These are phyloP conservation scores for Exophiala viscosa DNA, from an alignment of 2,329 filamentous ascomycete genomes.

Conservation along the genomic window DNA sequence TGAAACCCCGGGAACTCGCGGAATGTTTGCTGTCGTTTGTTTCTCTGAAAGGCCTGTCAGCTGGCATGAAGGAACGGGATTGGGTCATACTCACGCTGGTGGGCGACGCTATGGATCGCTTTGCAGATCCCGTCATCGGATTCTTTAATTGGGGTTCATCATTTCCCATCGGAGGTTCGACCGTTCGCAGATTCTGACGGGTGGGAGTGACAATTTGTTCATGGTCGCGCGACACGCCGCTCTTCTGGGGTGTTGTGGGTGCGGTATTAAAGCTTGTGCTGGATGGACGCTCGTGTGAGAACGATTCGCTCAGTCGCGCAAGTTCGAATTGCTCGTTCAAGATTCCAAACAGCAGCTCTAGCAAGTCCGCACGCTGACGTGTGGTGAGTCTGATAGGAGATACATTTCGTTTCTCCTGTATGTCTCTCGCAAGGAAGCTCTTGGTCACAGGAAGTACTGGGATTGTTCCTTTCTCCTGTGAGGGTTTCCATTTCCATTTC, in stretches of 20 bases:
- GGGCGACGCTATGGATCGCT: constrained; percentile 11
- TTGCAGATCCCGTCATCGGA: constrained; percentile 7
- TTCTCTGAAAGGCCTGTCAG: constrained; percentile 10
- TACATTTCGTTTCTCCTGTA: background rate
- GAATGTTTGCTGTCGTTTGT: constrained; percentile 15
- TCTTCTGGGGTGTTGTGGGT: background rate
- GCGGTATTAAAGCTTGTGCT: constrained; percentile 5
- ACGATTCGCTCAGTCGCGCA: constrained; percentile 29
- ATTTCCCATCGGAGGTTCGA: background rate
- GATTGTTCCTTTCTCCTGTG: constrained; percentile 30
- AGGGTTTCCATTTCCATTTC: constrained; percentile 30
- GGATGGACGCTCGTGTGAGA: constrained; percentile 23
- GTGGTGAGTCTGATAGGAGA: constrained; percentile 5
- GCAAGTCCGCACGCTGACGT: constrained; percentile 28
- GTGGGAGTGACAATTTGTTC: background rate
- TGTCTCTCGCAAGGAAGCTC: constrained; percentile 23
- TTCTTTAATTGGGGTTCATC: constrained; percentile 16
- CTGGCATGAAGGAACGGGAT: background rate
- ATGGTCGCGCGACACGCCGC: background rate
- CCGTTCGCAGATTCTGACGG: background rate
- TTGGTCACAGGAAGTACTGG: constrained; percentile 22
- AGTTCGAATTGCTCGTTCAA: constrained; percentile 33
- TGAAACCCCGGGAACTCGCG: background rate
- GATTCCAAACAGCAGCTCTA: constrained; percentile 30
- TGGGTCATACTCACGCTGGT: constrained; percentile 5